phyloP scores from a whole-genome alignment of 768 basidiomycete genomes.

The Hypsizygus marmoreus region DNA sequence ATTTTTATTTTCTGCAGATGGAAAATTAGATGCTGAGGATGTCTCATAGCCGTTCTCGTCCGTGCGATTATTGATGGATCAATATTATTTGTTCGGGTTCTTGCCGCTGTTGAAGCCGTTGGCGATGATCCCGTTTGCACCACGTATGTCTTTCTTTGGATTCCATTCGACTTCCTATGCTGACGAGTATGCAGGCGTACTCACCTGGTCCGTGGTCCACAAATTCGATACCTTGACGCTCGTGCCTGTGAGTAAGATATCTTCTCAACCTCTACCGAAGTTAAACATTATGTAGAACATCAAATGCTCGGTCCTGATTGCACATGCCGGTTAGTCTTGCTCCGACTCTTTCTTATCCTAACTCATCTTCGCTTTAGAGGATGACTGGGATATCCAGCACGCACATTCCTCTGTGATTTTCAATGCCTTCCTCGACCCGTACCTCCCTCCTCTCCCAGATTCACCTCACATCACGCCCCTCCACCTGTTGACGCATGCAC shows the following conservation, averaged over 20 bases:
- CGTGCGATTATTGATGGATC: constrained; percentile 60
- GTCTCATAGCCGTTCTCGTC: constrained; percentile 51
- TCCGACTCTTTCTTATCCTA: no score
- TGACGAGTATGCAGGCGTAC: constrained; percentile 44
- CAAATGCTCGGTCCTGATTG: constrained; percentile 68
- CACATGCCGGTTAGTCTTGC: constrained; percentile 53
- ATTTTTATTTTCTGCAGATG: background rate
- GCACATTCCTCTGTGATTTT: constrained; percentile 71
- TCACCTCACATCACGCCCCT: constrained; percentile 22
- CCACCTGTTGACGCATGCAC: constrained; percentile 15
- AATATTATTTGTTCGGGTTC: constrained; percentile 63
- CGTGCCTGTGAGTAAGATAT: constrained; percentile 47
- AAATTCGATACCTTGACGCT: constrained; percentile 65
- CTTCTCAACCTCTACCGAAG: background rate
- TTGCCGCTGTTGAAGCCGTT: constrained; percentile 76
- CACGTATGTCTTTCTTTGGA: constrained; percentile 48
- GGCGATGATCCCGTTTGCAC: constrained; percentile 58
- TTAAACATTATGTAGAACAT: constrained; percentile 46
- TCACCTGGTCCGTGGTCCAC: constrained; percentile 55
- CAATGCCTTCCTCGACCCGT: constrained; percentile 60
- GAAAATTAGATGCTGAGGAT: background rate
- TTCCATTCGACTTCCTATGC: background rate
- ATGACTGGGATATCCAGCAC: constrained; percentile 76
- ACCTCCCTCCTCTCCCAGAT: constrained; percentile 41
- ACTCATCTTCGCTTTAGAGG: no score